phyloP scores from a whole-genome alignment of 768 basidiomycete species.

The Leucocoprinus sp. region DNA sequence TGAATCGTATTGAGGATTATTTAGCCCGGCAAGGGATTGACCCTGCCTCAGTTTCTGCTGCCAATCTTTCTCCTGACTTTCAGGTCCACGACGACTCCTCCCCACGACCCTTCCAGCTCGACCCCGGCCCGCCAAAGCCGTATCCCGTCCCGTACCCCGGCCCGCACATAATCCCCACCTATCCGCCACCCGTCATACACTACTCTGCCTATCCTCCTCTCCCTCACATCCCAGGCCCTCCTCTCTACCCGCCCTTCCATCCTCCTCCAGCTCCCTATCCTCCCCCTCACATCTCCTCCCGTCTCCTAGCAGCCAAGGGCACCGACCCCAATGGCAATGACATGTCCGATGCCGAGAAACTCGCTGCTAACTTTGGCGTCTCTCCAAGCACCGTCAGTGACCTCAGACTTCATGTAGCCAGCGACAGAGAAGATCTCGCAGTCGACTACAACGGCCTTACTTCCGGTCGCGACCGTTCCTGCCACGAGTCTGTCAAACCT shows the following conservation, averaged over 20 bases:
- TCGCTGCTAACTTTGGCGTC: slow-evolving; percentile 77
- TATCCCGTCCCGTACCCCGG: slow-evolving; percentile 30
- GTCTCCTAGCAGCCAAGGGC: slow-evolving; percentile 39
- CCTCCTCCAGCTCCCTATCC: slow-evolving; percentile 48
- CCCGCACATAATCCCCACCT: slow-evolving; percentile 22
- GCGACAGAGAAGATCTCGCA: slow-evolving; percentile 67
- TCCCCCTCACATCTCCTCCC: slow-evolving; percentile 15
- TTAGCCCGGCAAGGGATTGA: slow-evolving; percentile 64
- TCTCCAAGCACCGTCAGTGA: slow-evolving; percentile 61
- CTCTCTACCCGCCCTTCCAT: slow-evolving; percentile 52
- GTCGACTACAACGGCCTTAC: slow-evolving; percentile 66
- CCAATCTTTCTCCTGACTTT: slow-evolving; percentile 21
- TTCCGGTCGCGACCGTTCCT: slow-evolving; percentile 60
- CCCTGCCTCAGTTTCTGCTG: slow-evolving; percentile 20
- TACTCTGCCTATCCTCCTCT: slow-evolving; percentile 20
- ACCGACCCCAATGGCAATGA: slow-evolving; percentile 76
- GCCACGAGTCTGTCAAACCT: slow-evolving; percentile 43
- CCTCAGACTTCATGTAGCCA: slow-evolving; percentile 40
- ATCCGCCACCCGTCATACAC: slow-evolving; percentile 36
- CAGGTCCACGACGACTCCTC: slow-evolving; percentile 23
- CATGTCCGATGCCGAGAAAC: slow-evolving; percentile 64
- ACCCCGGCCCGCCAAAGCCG: slow-evolving; percentile 22
- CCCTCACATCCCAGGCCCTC: slow-evolving; percentile 27
- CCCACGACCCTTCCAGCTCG: slow-evolving; percentile 25
- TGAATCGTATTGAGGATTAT: slow-evolving; percentile 58